A percentile compares a stretch with the other conserved stretches of the same genome.
Conservation (phyloP, 257 asterid species). For the Petrea volubilis region DNA sequence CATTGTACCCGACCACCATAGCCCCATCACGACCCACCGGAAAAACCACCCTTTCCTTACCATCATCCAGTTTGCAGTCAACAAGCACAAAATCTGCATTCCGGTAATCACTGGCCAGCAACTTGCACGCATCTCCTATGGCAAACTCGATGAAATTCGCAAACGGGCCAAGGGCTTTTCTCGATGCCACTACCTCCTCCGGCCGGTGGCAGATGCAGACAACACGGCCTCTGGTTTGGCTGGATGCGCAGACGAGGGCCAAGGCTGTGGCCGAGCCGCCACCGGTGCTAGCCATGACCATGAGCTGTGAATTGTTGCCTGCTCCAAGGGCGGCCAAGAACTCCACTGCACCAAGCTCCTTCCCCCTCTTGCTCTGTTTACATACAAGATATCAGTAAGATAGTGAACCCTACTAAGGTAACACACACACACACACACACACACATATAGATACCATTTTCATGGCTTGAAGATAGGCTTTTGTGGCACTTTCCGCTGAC, state of each 20-base stretch:
- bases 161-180: background rate
- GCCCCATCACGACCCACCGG: background rate
- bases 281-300: background rate
- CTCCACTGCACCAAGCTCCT: background rate
- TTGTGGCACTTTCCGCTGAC: constrained; percentile 4
- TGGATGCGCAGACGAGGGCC: background rate
- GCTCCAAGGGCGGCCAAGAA: constrained; percentile 4
- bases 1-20: constrained; percentile 8
- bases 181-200: background rate
- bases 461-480: constrained; percentile 5
- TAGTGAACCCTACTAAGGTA: no score
- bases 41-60: background rate
- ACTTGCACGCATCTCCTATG: background rate
- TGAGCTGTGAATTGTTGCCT: constrained; percentile 2
- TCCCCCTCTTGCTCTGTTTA: background rate
- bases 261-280: background rate
- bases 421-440: no score
- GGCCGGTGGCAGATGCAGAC: background rate
- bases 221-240: background rate
- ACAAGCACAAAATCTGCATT: background rate
- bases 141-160: background rate
- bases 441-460: constrained; percentile 1
- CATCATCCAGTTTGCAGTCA: background rate
- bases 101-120: background rate
- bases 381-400: no score